A percentile compares a stretch with the other conserved stretches of the same genome.
Evolutionary conservation across 176 grass and related monocot genomes (phyloP).

Genomic region (Lolium rigidum): DNA sequence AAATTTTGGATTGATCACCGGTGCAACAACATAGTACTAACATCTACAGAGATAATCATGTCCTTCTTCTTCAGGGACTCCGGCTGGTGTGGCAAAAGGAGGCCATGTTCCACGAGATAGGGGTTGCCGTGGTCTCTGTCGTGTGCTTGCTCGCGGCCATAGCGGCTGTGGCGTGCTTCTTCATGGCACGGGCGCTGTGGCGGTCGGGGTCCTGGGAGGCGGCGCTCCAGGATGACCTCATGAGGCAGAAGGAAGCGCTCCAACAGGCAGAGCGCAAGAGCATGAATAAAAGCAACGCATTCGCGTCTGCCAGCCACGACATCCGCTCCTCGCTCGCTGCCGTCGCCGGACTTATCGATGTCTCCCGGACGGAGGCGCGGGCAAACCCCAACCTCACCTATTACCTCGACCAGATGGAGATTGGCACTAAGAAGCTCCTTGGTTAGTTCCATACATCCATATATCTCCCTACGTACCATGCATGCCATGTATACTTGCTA

Average conservation of each 20-base stretch:
- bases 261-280: constrained; percentile 81
- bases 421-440: constrained; percentile 64
- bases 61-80: constrained; percentile 28
- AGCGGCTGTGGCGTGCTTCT: not conserved
- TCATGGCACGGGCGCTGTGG: constrained; percentile 13
- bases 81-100: not conserved
- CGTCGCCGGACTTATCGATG: constrained; percentile 55
- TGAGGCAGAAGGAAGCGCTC: constrained; percentile 66
- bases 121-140: not conserved
- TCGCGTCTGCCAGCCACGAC: constrained; percentile 75
- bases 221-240: constrained; percentile 54
- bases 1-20: not conserved
- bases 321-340: constrained; percentile 57
- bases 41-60: not conserved
- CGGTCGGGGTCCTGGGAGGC: constrained; percentile 32
- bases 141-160: not conserved
- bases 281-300: constrained; percentile 91
- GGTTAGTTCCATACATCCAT: constrained; percentile 47
- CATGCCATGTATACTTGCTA: not conserved
- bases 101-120: not conserved
- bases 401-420: constrained; percentile 57
- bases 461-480: not conserved
- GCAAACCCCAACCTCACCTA: constrained; percentile 37
- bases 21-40: not conserved
- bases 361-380: constrained; percentile 36